Evolutionary conservation across 23 red algal species (phyloP).

Genomic region (Gracilaria gracilis): DNA sequence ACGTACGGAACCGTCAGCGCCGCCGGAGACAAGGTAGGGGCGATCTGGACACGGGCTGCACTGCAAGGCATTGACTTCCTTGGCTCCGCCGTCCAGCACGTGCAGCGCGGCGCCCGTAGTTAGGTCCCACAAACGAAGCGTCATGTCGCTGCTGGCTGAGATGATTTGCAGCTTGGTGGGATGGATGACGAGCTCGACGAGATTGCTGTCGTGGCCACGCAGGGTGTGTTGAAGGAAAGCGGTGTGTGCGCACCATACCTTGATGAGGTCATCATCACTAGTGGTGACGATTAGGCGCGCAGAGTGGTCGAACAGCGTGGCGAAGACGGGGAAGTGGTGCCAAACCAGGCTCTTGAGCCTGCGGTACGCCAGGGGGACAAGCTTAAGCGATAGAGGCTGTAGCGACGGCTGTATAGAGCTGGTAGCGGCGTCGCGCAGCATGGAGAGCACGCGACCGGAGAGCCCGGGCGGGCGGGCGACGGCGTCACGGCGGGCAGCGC

Average conservation of each 20-base stretch:
- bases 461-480: neutral
- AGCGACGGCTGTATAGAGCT: constrained; percentile 15
- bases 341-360: constrained; percentile 60
- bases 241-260: constrained; percentile 79
- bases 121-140: constrained; percentile 77
- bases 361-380: constrained; percentile 47
- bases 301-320: constrained; percentile 59
- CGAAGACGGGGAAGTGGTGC: constrained; percentile 70
- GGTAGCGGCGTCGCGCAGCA: neutral
- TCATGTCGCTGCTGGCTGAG: constrained; percentile 71
- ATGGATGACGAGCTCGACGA: constrained; percentile 74
- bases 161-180: constrained; percentile 63
- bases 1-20: constrained; percentile 72
- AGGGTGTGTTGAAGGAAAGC: constrained; percentile 68
- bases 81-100: constrained; percentile 49
- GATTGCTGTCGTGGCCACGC: constrained; percentile 73
- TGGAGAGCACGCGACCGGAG: neutral
- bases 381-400: constrained; percentile 22
- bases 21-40: constrained; percentile 78
- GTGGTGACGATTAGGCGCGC: too few species aligned
- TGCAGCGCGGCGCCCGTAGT: constrained; percentile 63
- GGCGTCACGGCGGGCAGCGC: constrained; percentile 14
- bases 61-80: constrained; percentile 76
- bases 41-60: constrained; percentile 57
- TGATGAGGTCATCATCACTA: constrained; percentile 77